Percentiles rank a stretch among this genome's conserved stretches.
These are phyloP conservation scores for Pseudocercospora crystallina DNA, from an alignment of 2,329 filamentous ascomycete genomes.

Conservation along the genomic window DNA sequence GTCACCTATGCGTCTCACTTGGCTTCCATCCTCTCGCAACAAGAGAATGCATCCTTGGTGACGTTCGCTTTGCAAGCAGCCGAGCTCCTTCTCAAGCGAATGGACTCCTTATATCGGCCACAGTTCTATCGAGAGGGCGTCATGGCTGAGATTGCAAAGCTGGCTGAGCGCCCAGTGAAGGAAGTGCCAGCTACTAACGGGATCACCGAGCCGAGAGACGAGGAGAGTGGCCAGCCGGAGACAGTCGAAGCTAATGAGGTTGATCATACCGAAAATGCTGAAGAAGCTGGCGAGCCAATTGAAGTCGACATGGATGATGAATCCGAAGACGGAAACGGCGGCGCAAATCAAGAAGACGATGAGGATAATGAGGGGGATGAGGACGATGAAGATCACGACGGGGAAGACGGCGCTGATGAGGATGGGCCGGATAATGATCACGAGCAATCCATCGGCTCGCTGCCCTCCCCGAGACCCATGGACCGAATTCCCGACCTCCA, in stretches of 20 bases:
- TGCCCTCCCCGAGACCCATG: conserved; percentile 43
- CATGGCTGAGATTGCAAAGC: conserved; percentile 81
- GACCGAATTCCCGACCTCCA: conserved; percentile 55
- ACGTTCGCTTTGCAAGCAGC: conserved; percentile 85
- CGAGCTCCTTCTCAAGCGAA: conserved; percentile 78
- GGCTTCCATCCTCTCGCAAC: conserved; percentile 90
- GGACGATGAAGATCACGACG: conserved; percentile 28
- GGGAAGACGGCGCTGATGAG: conserved; percentile 54
- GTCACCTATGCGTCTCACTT: conserved; percentile 96
- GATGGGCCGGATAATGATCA: conserved; percentile 51
- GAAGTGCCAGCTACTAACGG: conserved; percentile 13
- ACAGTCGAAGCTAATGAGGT: conserved; percentile 35
- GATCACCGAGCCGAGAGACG: conserved; percentile 15
- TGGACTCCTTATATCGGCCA: conserved; percentile 87
- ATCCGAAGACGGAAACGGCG: conserved; percentile 45
- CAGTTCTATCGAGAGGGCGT: conserved; percentile 98
- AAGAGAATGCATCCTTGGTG: conserved; percentile 86
- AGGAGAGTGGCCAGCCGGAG: conserved; percentile 40
- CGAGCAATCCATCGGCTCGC: conserved; percentile 57
- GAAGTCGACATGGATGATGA: conserved; percentile 28
- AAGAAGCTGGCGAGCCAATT: conserved; percentile 40
- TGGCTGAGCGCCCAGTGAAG: conserved; percentile 56
- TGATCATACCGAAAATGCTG: conserved; percentile 55
- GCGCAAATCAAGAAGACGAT: conserved; percentile 35
- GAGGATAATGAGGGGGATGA: conserved; percentile 28